A percentile compares a stretch with the other conserved stretches of the same genome.
Conservation (phyloP, 2,329 filamentous ascomycete species). For the Boeremia exigua region DNA sequence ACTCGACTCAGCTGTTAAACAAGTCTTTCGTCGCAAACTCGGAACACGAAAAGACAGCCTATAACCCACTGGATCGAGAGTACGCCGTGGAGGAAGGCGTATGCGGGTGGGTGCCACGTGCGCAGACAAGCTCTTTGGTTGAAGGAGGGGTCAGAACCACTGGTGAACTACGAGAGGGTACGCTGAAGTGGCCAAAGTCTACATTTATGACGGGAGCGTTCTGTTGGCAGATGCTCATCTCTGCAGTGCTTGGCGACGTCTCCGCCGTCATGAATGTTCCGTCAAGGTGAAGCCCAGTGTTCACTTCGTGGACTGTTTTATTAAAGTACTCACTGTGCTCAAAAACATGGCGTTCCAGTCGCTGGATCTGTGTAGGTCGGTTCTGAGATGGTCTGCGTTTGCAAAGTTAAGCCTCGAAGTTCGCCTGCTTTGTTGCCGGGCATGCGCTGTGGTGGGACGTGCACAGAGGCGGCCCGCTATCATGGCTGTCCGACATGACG, state of each 20-base stretch:
- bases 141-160: not conserved
- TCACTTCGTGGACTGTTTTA: conserved; percentile 22
- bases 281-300: conserved; percentile 11
- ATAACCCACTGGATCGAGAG: conserved; percentile 31
- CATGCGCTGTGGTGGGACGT: no score
- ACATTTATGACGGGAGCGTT: not conserved
- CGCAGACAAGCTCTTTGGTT: conserved; percentile 4
- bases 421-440: no score
- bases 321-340: conserved; percentile 22
- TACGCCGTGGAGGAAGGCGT: conserved; percentile 25
- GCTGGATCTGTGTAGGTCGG: not conserved
- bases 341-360: not conserved
- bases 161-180: not conserved
- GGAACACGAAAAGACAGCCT: conserved; percentile 15
- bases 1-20: conserved; percentile 13
- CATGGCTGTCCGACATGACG: no score
- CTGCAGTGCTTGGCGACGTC: not conserved
- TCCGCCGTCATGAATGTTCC: not conserved
- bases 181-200: conserved; percentile 1
- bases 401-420: not conserved
- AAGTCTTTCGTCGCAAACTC: conserved; percentile 22
- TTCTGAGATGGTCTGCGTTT: not conserved
- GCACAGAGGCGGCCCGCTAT: no score
- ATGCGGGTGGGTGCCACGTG: conserved; percentile 20
- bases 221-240: no score